phyloP scores from a whole-genome alignment of 2,329 filamentous ascomycete species.

The Colletotrichum chrysophilum region DNA sequence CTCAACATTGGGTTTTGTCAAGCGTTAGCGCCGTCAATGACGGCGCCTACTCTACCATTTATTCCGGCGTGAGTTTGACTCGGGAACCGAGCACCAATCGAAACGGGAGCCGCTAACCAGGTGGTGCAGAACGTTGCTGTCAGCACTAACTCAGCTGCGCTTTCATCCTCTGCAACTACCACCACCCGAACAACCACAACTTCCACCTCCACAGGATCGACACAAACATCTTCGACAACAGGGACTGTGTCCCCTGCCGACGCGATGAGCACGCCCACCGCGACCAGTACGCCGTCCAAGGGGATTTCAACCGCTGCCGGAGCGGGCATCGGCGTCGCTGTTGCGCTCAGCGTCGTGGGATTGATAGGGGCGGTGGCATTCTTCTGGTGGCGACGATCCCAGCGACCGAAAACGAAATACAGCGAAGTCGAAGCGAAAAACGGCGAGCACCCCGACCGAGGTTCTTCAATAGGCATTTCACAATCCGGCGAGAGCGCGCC shows the following conservation, averaged over 20 bases:
- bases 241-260: neutral
- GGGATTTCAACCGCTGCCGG: slow-evolving; percentile 32
- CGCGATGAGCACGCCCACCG: neutral
- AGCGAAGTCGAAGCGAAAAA: slow-evolving; percentile 15
- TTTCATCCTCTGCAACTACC: slow-evolving; percentile 13
- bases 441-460: neutral
- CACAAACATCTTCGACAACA: neutral
- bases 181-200: neutral
- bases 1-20: slow-evolving; percentile 39
- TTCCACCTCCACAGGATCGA: neutral
- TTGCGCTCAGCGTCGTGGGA: slow-evolving; percentile 29
- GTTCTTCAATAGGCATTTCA: neutral
- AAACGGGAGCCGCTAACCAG: neutral
- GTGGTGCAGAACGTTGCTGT: neutral
- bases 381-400: slow-evolving; percentile 31
- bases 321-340: slow-evolving; percentile 36
- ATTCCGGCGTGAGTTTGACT: slow-evolving; percentile 28
- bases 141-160: neutral
- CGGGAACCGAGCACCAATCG: neutral
- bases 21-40: slow-evolving; percentile 35
- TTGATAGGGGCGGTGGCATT: slow-evolving; percentile 26
- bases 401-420: slow-evolving; percentile 1
- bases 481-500: neutral
- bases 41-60: slow-evolving; percentile 36
- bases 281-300: neutral